These are phyloP conservation scores for Neonectria punicea DNA, from an alignment of 2,329 filamentous ascomycete species.

Conservation along the genomic window DNA sequence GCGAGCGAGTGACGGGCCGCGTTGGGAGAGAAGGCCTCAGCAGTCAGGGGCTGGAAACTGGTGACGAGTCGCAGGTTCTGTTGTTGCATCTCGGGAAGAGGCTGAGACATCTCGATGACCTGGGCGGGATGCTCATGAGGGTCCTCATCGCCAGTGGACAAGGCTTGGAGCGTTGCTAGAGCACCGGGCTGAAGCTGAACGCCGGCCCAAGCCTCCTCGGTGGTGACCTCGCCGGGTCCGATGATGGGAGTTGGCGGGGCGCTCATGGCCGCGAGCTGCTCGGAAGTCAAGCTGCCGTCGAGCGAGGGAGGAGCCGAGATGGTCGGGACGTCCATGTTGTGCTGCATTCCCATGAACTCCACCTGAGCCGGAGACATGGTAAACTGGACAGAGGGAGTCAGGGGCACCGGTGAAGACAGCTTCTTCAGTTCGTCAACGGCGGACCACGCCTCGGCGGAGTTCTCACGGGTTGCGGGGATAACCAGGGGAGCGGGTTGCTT, in stretches of 20 bases:
- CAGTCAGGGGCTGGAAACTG: constrained; percentile 43
- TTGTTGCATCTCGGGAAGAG: constrained; percentile 59
- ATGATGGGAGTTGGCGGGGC: constrained; percentile 86
- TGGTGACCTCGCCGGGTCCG: constrained; percentile 62
- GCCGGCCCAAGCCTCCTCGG: constrained; percentile 75
- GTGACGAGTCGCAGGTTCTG: constrained; percentile 63
- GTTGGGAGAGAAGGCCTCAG: constrained; percentile 43
- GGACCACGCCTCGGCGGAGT: constrained; percentile 55
- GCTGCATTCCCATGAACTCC: constrained; percentile 73
- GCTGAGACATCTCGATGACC: constrained; percentile 58
- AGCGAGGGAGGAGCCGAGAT: constrained; percentile 86
- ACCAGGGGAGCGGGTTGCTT: constrained; percentile 57
- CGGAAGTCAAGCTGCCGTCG: constrained; percentile 88
- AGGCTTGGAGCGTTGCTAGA: constrained; percentile 81
- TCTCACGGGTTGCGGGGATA: constrained; percentile 58
- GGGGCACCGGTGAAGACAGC: constrained; percentile 67
- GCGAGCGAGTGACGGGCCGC: constrained; percentile 67
- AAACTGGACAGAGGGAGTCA: constrained; percentile 74
- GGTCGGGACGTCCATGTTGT: constrained; percentile 74
- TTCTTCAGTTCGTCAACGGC: constrained; percentile 58
- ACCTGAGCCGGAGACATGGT: constrained; percentile 81
- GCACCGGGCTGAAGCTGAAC: constrained; percentile 83
- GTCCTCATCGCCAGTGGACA: constrained; percentile 72
- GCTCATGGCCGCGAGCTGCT: constrained; percentile 85
- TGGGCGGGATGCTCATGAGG: constrained; percentile 60